Conservation (phyloP, 345 rosid genomes). For the Acer campestre region DNA sequence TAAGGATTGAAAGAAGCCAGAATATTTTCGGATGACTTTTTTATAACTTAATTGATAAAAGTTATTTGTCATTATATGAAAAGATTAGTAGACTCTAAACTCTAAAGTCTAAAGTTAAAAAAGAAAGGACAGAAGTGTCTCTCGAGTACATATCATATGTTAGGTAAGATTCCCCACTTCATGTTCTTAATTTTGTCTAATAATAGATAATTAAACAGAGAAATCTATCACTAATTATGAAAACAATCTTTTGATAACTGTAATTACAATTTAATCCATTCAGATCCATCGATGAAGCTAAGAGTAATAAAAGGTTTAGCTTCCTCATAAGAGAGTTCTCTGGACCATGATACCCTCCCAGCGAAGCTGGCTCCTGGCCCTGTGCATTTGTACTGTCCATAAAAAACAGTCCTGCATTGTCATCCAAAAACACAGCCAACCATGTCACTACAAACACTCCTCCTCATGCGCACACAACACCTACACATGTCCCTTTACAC, state of each 20-base stretch:
- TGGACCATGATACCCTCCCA: slow-evolving; percentile 90
- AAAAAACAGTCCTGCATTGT: slow-evolving; percentile 84
- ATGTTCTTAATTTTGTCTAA: background rate
- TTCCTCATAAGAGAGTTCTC: slow-evolving; percentile 82
- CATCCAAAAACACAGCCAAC: slow-evolving; percentile 11
- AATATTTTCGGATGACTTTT: background rate
- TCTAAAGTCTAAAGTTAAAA: background rate
- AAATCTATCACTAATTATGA: background rate
- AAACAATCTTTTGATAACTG: background rate
- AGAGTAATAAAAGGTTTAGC: slow-evolving; percentile 89
- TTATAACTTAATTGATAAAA: too few relatives aligned
- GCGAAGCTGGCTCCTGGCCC: slow-evolving; percentile 86
- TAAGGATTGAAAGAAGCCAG: background rate
- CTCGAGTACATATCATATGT: background rate
- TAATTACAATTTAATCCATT: slow-evolving; percentile 68
- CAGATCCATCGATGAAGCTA: slow-evolving; percentile 81
- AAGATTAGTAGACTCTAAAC: background rate
- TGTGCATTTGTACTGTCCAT: slow-evolving; percentile 92
- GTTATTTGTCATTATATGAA: too few relatives aligned
- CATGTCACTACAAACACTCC: slow-evolving; percentile 9
- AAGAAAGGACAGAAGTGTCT: background rate
- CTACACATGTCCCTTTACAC: slow-evolving; percentile 19
- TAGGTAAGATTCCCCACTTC: background rate
- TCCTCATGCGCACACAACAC: background rate
- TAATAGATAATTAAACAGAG: background rate